A percentile compares a stretch with the other conserved stretches of the same genome.
These are phyloP conservation scores for Populus pruinosa DNA, from an alignment of 345 rosid species.

Conservation along the genomic window DNA sequence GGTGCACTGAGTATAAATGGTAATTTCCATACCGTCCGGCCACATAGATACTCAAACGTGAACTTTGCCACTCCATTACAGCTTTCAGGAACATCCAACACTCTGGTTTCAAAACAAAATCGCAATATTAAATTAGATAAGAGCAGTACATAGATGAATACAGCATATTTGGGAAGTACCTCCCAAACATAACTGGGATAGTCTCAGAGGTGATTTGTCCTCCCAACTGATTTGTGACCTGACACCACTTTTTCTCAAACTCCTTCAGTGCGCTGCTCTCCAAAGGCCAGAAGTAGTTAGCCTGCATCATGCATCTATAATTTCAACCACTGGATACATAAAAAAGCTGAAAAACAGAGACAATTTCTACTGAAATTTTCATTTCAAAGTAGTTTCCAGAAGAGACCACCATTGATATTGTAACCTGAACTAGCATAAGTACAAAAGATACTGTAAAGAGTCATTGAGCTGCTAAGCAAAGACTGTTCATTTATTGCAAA, in stretches of 20 bases:
- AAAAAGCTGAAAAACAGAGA: constrained; percentile 3
- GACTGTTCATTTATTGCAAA: neutral
- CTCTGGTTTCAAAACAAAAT: constrained; percentile 37
- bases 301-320: constrained; percentile 42
- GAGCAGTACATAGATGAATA: neutral
- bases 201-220: constrained; percentile 56
- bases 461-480: neutral
- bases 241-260: constrained; percentile 66
- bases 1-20: neutral
- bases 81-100: constrained; percentile 75
- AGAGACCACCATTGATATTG: neutral
- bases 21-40: constrained; percentile 54
- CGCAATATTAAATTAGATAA: neutral
- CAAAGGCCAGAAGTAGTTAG: constrained; percentile 74
- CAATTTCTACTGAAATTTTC: neutral
- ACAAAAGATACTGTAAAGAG: neutral
- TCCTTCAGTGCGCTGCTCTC: constrained; percentile 40
- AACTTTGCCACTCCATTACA: constrained; percentile 78
- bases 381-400: neutral
- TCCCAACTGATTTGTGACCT: constrained; percentile 51
- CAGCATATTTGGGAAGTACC: constrained; percentile 40
- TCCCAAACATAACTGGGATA: constrained; percentile 89
- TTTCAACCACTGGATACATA: constrained; percentile 22
- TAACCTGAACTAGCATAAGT: neutral
- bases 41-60: constrained; percentile 78